Percentiles rank a stretch among this genome's conserved stretches.
These are phyloP conservation scores for Microthlaspi erraticum DNA, from an alignment of 345 rosid species.

Conservation along the genomic window DNA sequence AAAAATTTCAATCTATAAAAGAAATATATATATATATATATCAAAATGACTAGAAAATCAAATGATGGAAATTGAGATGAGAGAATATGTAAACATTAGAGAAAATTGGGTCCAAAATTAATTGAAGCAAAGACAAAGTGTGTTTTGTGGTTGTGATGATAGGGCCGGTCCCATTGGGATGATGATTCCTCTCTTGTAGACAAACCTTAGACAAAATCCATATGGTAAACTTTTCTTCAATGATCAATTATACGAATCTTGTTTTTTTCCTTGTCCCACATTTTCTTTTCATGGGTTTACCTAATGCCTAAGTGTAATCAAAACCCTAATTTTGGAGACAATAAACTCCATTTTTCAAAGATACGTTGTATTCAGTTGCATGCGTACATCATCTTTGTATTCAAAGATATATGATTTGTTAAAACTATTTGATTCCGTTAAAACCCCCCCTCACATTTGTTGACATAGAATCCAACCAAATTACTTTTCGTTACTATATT, in stretches of 20 bases:
- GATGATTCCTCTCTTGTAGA: constrained; percentile 39
- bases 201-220: constrained; percentile 41
- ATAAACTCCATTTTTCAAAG: constrained; percentile 13
- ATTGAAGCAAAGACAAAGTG: constrained; percentile 35
- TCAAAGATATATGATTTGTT: constrained; percentile 24
- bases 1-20: not conserved
- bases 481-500: not conserved
- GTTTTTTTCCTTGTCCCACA: not conserved
- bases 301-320: constrained; percentile 5
- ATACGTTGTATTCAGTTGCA: constrained; percentile 16
- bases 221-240: constrained; percentile 16
- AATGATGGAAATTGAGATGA: constrained; percentile 26
- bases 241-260: too few relatives aligned
- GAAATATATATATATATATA: too few relatives aligned
- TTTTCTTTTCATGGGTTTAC: constrained; percentile 1
- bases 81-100: not conserved
- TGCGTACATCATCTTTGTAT: not conserved
- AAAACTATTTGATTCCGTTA: constrained; percentile 9
- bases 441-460: not conserved
- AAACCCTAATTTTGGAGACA: constrained; percentile 26
- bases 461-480: constrained; percentile 3
- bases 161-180: constrained; percentile 23
- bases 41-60: not conserved
- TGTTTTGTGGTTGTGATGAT: constrained; percentile 29
- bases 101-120: constrained; percentile 31